Base-by-base conservation (phyloP, 352 stramenopile genomes). In the Pythium coloratum region DNA sequence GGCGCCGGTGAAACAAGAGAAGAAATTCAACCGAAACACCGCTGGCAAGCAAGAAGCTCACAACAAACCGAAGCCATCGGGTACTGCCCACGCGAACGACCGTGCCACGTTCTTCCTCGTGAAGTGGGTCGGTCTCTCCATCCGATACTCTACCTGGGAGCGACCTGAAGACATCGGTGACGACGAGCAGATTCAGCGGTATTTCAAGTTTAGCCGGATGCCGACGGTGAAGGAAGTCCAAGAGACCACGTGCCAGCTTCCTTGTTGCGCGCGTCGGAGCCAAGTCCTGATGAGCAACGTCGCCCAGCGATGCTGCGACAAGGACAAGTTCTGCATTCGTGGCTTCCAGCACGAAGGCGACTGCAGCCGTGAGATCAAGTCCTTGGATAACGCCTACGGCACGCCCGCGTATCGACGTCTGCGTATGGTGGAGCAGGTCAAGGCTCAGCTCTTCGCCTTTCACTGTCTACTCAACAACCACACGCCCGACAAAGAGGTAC, bases 401-500 rank as follows among this genome's bases (percentile, higher is more conserved):
- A 94, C 76, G 26, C 69, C 65, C 3, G 80, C 77, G 9, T 94
- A 91, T 55, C 76, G 82, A 20, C 74, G 82, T 16, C 69, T 93
- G 44, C 78, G 88, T 12, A 94, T 95, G 85, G 76, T 89, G 30
- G 87, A 95, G 61, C 89, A 96, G 65, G 78, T 96, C 28, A 94
- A 94, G 60, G 87, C 87, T 26, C 89, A 96, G 62, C 67, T 96
- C 4, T 96, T 94, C 36, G 89, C 89, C 1, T 95, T 96, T 55
- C 87, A 95, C 71, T 95, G 86, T 59, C 70, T 96, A 33, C 46
- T 95, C 54, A 94, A 96, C 72, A 94, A 95, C 66, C 87, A 96
- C 55, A 86, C 84, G 5, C 89, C 89, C 1, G 88, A 94, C 63
- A 88, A 85, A 63, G 81, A 92, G 66, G 89, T 95, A 32, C 65